Base-by-base conservation (phyloP, 2,329 filamentous ascomycete species). In the Alternaria solani region DNA sequence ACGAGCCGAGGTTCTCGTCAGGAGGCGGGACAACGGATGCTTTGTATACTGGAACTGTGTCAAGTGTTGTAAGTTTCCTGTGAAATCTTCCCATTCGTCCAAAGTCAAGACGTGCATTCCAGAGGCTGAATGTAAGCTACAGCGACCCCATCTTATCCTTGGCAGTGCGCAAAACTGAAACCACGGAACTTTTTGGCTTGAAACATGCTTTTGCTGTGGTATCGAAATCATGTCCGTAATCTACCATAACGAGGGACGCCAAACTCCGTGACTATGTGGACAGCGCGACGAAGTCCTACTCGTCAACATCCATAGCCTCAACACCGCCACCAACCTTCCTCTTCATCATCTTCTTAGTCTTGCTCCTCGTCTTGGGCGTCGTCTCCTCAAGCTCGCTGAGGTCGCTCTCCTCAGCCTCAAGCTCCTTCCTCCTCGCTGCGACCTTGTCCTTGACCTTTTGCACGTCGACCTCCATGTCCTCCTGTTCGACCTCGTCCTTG, bases 361-460 rank as follows among this genome's bases (percentile, higher is more conserved):
- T 84, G 43, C 73, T 78, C 80, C 78, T 78, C 56, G 74, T 69
- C 76, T 80, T 78, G 18, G 69, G 69, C 62, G 71, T 65, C 61
- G 72, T 70, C 66, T 76, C 75, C 54, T 74, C 73, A 54, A 79
- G 62, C 44, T 77, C 75, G 58, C 70, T 73, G 61, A 80, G 65
- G 73, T 81, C 75, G 70, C 77, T 79, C 77, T 82, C 79, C 75
- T 86, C 81, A 72, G 90, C 79, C 77, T 81, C 82, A 83, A 91
- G 87, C 81, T 85, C 88, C 72, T 85, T 87, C 80, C 92, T 83
- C 76, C 87, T 88, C 67, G 78, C 73, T 68, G 78, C 74, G 28
- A 81, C 76, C 77, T 85, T 85, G 74, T 86, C 85, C 78, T 85
- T 83, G 69, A 77, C 72, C 57, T 69, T 72, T 32, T 75, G 67